phyloP scores from a whole-genome alignment of 495 filamentous ascomycete genomes.

The Lepraria neglecta region DNA sequence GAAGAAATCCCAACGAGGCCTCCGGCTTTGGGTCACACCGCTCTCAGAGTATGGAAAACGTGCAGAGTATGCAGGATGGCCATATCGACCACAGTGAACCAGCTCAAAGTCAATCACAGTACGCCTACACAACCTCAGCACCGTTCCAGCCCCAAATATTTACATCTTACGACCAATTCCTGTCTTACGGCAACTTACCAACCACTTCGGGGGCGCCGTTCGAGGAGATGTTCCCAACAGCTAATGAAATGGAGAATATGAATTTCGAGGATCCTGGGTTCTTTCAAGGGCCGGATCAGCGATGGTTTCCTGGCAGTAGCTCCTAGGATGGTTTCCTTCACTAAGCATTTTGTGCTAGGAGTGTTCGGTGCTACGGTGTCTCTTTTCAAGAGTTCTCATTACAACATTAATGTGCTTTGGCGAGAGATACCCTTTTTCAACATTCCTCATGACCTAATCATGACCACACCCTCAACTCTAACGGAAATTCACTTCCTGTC shows the following conservation, averaged over 20 bases:
- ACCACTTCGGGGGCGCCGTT: constrained; percentile 1
- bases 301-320: background rate
- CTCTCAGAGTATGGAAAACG: background rate
- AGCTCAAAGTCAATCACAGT: background rate
- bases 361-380: background rate
- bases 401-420: background rate
- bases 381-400: background rate
- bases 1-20: constrained; percentile 17
- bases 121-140: constrained; percentile 10
- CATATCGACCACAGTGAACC: background rate
- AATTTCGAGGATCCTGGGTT: constrained; percentile 3
- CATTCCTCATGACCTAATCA: background rate
- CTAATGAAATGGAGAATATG: constrained; percentile 15
- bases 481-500: background rate
- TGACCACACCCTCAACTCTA: background rate
- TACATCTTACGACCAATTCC: constrained; percentile 15
- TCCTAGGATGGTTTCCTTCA: background rate
- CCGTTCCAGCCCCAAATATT: constrained; percentile 14
- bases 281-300: background rate
- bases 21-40: background rate
- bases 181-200: constrained; percentile 4
- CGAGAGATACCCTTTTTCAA: constrained; percentile 4
- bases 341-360: background rate
- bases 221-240: constrained; percentile 9
- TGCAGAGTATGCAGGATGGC: background rate